A percentile compares a stretch with the other conserved stretches of the same genome.
phyloP scores from a whole-genome alignment of 129 eudicot species.

The Ambrosia artemisiifolia region DNA sequence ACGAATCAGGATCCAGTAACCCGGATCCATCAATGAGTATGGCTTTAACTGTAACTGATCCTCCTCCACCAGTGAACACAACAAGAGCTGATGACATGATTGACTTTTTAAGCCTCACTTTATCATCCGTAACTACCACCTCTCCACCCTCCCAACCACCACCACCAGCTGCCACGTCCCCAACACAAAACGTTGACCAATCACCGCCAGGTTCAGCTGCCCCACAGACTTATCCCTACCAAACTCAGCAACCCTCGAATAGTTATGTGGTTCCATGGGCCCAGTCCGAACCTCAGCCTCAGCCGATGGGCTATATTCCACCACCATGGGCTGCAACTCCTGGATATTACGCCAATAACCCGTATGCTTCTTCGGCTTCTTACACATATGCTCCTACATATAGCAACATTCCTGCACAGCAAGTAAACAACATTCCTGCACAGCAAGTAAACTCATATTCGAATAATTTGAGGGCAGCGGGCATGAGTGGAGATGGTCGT shows the following conservation, averaged over 20 bases:
- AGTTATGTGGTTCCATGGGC: slow-evolving; percentile 88
- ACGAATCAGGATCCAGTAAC: slow-evolving; percentile 2
- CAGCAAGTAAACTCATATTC: slow-evolving; percentile 36
- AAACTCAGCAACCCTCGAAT: slow-evolving; percentile 29
- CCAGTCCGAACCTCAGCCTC: slow-evolving; percentile 50
- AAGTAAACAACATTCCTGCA: slow-evolving; percentile 21
- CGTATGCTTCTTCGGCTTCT: slow-evolving; percentile 26
- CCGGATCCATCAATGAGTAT: slow-evolving; percentile 38
- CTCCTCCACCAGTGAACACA: slow-evolving; percentile 47
- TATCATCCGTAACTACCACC: slow-evolving; percentile 40
- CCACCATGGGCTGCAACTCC: slow-evolving; percentile 97
- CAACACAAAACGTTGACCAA: slow-evolving; percentile 29
- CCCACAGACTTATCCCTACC: slow-evolving; percentile 25
- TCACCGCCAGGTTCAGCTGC: slow-evolving; percentile 30
- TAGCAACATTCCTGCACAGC: slow-evolving; percentile 35
- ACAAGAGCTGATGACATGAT: slow-evolving; percentile 71
- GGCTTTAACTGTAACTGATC: slow-evolving; percentile 54
- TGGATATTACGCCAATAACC: slow-evolving; percentile 59
- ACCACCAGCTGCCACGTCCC: slow-evolving; percentile 24
- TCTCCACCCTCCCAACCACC: slow-evolving; percentile 31
- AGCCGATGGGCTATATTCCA: slow-evolving; percentile 46
- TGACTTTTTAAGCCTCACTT: slow-evolving; percentile 67
- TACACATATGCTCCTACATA: slow-evolving; percentile 36
- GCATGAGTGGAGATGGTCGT: slow-evolving; percentile 42
- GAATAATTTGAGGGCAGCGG: slow-evolving; percentile 28